Evolutionary conservation across 73 alveolate species (phyloP), one percentile per base, ranked within the genome.

Genomic region (Stentor roeselii): DNA sequence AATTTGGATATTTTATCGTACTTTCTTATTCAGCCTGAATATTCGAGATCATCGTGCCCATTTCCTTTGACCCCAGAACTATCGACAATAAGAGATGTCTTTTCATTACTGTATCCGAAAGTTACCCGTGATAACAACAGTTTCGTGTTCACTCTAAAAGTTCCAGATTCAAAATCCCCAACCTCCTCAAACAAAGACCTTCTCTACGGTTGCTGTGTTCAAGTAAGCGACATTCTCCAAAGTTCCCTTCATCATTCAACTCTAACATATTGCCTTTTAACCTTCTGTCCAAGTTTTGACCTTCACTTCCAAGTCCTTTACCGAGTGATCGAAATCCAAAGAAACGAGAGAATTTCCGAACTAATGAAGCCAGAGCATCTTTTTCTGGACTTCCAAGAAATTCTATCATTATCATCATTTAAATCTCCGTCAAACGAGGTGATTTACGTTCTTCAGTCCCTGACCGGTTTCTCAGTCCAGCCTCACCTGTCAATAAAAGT

Each of bases 261-360:
- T 0, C n/a, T 21, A 30, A 27, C 42, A 15, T 67, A 67, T 67
- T 67, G 80, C 80, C 21, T 67, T 67, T 21, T 67, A 21, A 21
- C 80, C 1, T 67, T 27, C 37, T 67, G 80, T 67, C 80, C 80
- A 0, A 27, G 80, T 2, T 67, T 67, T 67, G 80, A 67, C 27
- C 80, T 67, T 2, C 80, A 67, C 41, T 67, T 67, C 2, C 42
- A 32, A n/a, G 80, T 67, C 42, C 1, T 67, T 2, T 67, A 67
- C 34, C n/a, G 80, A 15, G 21, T 67, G 41, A 15, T 67, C 27
- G 21, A 36, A 67, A 67, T 67, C 14, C 21, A 67, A 67, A n/a
- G 37, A 21, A 67, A 27, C 0, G 41, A 67, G 41, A n/a, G 80
- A 34, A 21, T 11, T n/a, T 27, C 27, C 41, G 41, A 67, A 21